phyloP scores from a whole-genome alignment of 805 yeast species.

The Saccharomycopsis sp. region DNA sequence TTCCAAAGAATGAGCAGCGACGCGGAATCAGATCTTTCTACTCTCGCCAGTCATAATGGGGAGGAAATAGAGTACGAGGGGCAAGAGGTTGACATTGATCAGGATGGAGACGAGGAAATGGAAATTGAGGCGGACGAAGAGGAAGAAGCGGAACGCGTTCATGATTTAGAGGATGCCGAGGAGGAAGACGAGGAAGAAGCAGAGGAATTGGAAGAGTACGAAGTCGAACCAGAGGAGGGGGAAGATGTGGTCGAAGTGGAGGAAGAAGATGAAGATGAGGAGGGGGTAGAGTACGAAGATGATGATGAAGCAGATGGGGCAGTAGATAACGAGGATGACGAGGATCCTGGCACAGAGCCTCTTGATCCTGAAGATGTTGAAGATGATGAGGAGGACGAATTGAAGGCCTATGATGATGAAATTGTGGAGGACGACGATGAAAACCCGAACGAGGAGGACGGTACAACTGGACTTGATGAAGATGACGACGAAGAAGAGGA shows the following conservation, averaged over 20 bases:
- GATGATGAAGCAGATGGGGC: background rate
- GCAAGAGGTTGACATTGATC: background rate
- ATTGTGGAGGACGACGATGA: slow-evolving; percentile 13
- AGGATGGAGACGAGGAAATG: slow-evolving; percentile 5
- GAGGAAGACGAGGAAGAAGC: slow-evolving; percentile 7
- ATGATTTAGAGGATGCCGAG: slow-evolving; percentile 2
- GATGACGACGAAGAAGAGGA: slow-evolving; percentile 9
- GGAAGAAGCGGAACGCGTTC: slow-evolving; percentile 4
- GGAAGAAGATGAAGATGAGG: background rate
- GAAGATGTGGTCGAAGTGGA: background rate
- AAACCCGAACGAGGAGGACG: slow-evolving; percentile 6
- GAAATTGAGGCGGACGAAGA: slow-evolving; percentile 8
- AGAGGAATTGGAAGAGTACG: background rate
- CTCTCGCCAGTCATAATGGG: slow-evolving; percentile 6
- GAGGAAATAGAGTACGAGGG: slow-evolving; percentile 7
- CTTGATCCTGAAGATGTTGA: slow-evolving; percentile 3
- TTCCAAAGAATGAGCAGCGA: background rate
- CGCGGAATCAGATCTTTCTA: slow-evolving; percentile 11
- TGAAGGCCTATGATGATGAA: slow-evolving; percentile 13
- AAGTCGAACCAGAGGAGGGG: slow-evolving; percentile 4
- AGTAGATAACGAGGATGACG: background rate
- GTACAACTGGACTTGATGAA: slow-evolving; percentile 1
- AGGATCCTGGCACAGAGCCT: background rate
- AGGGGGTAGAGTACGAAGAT: background rate
- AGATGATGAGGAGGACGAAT: slow-evolving; percentile 14